Evolutionary conservation across 2,329 filamentous ascomycete genomes (phyloP), one percentile per base, ranked within the genome.

Genomic region (Paecilomyces dactylethromorphus): DNA sequence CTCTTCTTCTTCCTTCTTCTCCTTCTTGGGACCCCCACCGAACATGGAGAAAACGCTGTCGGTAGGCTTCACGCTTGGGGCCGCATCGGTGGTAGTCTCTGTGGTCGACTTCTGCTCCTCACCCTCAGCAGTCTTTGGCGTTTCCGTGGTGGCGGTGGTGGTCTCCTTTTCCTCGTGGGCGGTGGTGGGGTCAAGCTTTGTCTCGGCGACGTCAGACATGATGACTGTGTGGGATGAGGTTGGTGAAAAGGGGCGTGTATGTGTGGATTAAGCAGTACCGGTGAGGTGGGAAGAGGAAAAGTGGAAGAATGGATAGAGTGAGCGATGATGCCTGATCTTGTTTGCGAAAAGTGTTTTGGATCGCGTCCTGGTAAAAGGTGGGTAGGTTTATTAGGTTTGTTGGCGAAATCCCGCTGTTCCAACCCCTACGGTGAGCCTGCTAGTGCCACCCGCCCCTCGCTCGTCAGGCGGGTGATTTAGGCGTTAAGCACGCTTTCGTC

Each of bases 41-140:
- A 99, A 99, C 94, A 99, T 97, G 77, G 91, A 93, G 82, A 97
- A 97, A 65, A 97, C 90, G 62, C 75, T 84, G 69, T 81, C 79
- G 59, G 71, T 71, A 33, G 79, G 77, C 62, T 76, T 75, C 54
- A 76, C 73, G 58, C 74, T 67, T 35, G 74, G 66, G 52, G 71
- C 74, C 56, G 72, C 72, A 51, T 70, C 69, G 53, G 69, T 68
- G 15, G 71, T 64, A 53, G 62, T 59, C 58, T 67, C 64, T 61
- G 68, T 66, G 45, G 65, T 59, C 18, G 49, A 49, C 35, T 59
- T 57, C 64, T 68, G 76, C 58, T 71, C 68, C 59, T 74, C 72
- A 54, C 68, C 70, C 32, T 45, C 39, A 8, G 64, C 57, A 52
- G 66, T 66, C 60, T 69, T 66, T n/a, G 54, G 29, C 59, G 60